Evolutionary conservation across 1,139 yeast genomes (phyloP), one percentile per base, ranked within the genome.

Genomic region (Saccharomycopsis crataegensis): DNA sequence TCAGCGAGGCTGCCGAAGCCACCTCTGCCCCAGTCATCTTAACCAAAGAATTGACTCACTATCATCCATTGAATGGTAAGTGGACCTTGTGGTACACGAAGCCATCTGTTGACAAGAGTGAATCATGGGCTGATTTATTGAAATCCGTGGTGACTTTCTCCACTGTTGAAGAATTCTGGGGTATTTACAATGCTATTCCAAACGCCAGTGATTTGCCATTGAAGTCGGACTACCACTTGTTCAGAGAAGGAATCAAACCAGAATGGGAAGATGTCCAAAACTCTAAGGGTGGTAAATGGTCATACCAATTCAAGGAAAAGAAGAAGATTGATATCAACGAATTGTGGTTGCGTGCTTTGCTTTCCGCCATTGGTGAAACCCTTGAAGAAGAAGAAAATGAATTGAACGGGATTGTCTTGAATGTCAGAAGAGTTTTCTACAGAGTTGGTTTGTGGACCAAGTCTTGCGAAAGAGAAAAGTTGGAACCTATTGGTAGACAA

Each of bases 61-160:
- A 90, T 71, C 99, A 93, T 70, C 97, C 98, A 54, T 80, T 93
- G 66, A 87, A 89, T 72, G 82, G 84, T 67, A 82, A 82, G 71
- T 93, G 99, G 99, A 90, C 98, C 48, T 79, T 93, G 66, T 93
- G 99, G 99, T 93, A 90, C 77, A 88, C 96, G 57, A 90, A 90
- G 75, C 97, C 98, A 59, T 84, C 89, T 62, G 82, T 85, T 58
- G 85, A 80, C 67, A 77, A 76, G 63, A 76, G 76, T 61, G 97
- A 89, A 71, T 83, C 90, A 66, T 93, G 99, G 99, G 82, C 88
- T 59, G 96, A 90, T 67, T 79, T 90, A 62, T 78, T 93, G 67
- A 91, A 91, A 74, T 96, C 96, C 57, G 96, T 93, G 52, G 94
- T 91, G 63, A 82, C 96, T 38, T 89, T 93, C 64, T 79, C 84